A percentile compares a stretch with the other conserved stretches of the same genome.
Evolutionary conservation across 495 filamentous ascomycete species (phyloP).

Genomic region (Podospora pseudocomata): DNA sequence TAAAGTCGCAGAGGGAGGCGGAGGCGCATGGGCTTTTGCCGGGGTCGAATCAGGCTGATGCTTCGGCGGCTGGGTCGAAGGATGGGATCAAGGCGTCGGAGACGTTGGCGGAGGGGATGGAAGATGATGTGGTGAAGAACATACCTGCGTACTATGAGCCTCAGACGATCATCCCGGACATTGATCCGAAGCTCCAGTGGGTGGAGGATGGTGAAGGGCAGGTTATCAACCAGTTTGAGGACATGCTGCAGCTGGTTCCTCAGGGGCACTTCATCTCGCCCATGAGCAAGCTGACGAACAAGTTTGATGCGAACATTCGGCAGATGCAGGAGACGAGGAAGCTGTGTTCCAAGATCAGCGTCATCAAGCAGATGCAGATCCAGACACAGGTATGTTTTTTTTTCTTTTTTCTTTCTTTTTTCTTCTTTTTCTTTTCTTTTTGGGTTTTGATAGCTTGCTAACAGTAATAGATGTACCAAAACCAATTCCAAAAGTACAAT

Average conservation of each 20-base stretch:
- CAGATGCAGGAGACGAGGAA: constrained; percentile 98
- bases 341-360: constrained; percentile 88
- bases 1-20: constrained; percentile 65
- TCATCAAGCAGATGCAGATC: constrained; percentile 99
- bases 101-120: constrained; percentile 87
- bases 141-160: constrained; percentile 94
- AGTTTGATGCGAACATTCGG: constrained; percentile 83
- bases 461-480: constrained; percentile 75
- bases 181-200: constrained; percentile 74
- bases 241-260: constrained; percentile 70
- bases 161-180: constrained; percentile 78
- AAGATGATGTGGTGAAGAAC: constrained; percentile 71
- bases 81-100: constrained; percentile 51
- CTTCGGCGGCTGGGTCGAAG: constrained; percentile 38
- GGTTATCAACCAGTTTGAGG: constrained; percentile 78
- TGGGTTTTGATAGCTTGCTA: not conserved
- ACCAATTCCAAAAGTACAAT: constrained; percentile 97
- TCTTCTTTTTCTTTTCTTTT: not conserved
- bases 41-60: constrained; percentile 39
- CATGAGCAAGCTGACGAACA: constrained; percentile 68
- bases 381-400: constrained; percentile 75
- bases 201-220: constrained; percentile 81
- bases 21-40: constrained; percentile 41
- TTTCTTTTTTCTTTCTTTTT: no score
- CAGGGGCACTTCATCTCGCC: constrained; percentile 74